Evolutionary conservation across 345 rosid genomes (phyloP).

Genomic region (Pseudoturritis turrita): DNA sequence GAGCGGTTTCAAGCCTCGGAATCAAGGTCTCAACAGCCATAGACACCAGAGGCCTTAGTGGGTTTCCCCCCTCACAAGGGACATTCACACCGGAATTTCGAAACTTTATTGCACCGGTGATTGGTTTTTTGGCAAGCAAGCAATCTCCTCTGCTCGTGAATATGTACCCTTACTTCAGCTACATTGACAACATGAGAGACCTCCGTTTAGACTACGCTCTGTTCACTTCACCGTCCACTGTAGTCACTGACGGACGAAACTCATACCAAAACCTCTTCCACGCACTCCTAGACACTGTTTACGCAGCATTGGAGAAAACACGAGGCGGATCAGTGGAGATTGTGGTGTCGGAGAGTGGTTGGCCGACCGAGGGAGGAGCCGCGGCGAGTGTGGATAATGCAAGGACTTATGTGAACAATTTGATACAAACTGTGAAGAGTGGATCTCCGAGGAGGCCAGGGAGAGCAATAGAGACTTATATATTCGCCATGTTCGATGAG

Average conservation of each 20-base stretch:
- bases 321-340: conserved; percentile 43
- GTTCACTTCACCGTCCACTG: conserved; percentile 20
- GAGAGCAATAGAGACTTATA: conserved; percentile 52
- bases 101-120: conserved; percentile 30
- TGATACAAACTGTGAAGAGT: conserved; percentile 43
- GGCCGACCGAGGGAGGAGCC: conserved; percentile 54
- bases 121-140: conserved; percentile 31
- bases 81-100: conserved; percentile 19
- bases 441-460: conserved; percentile 43
- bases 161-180: conserved; percentile 38
- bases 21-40: conserved; percentile 50
- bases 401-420: conserved; percentile 43
- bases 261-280: conserved; percentile 52
- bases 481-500: conserved; percentile 65
- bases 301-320: conserved; percentile 51
- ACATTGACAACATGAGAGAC: conserved; percentile 2
- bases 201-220: conserved; percentile 41
- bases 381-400: conserved; percentile 46
- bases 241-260: conserved; percentile 21
- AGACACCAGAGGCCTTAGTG: conserved; percentile 6
- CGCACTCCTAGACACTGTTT: conserved; percentile 44
- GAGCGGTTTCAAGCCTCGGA: conserved; percentile 28
- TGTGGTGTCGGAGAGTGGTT: conserved; percentile 64
- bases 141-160: conserved; percentile 38
- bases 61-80: conserved; percentile 42